These are phyloP conservation scores for Fallopia convolvulus DNA, from an alignment of 148 eudicot genomes.

Conservation along the genomic window DNA sequence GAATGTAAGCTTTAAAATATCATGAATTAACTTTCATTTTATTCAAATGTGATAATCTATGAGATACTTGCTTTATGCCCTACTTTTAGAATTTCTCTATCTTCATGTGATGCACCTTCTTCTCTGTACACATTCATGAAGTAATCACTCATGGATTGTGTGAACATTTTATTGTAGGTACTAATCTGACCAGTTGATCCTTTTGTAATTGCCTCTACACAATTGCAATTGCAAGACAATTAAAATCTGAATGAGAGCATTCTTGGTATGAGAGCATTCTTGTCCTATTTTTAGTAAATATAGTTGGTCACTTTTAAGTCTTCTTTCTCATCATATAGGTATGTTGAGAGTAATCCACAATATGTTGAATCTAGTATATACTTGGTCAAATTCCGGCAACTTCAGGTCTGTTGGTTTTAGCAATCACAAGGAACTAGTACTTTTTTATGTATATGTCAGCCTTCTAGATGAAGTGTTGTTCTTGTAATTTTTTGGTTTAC, in stretches of 20 bases:
- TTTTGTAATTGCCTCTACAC: not conserved
- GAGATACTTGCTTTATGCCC: not conserved
- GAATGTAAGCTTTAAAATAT: slow-evolving; percentile 56
- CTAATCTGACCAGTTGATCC: not conserved
- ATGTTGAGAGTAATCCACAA: slow-evolving; percentile 95
- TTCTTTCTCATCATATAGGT: slow-evolving; percentile 33
- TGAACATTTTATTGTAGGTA: not conserved
- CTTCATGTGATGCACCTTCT: not conserved
- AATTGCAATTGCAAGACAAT: not conserved
- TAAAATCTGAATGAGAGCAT: no score
- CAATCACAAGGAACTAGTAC: not conserved
- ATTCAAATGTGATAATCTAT: not conserved
- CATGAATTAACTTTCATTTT: slow-evolving; percentile 4
- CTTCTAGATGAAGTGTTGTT: not conserved
- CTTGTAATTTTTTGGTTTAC: not conserved
- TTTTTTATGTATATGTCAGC: not conserved
- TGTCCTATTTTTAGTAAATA: not conserved
- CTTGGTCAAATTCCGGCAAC: slow-evolving; percentile 95
- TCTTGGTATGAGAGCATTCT: no score
- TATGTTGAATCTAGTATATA: slow-evolving; percentile 96
- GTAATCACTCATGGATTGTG: not conserved
- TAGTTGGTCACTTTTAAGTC: not conserved
- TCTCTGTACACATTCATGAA: not conserved
- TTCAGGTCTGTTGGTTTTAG: slow-evolving; percentile 52
- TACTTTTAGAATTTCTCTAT: not conserved